Conservation (phyloP, 108 stramenopile species). For the Skeletonema menzelii region DNA sequence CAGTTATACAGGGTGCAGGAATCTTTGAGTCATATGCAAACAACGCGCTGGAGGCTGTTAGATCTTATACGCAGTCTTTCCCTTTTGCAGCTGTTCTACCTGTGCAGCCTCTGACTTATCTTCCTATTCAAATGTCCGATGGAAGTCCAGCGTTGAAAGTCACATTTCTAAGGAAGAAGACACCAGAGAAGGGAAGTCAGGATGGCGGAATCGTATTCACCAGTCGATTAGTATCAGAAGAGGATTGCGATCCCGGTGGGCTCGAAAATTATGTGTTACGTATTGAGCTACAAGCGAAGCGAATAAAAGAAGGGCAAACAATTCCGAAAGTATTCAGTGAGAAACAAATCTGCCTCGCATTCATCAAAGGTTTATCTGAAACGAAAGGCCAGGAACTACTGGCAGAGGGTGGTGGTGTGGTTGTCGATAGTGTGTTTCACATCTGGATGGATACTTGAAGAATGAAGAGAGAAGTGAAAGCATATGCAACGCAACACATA, state of each 20-base stretch:
- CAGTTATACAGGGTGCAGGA: slow-evolving; percentile 5
- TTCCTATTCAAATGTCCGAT: slow-evolving; percentile 59
- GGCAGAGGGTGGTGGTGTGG: slow-evolving; percentile 17
- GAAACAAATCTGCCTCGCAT: slow-evolving; percentile 58
- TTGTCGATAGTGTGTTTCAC: slow-evolving; percentile 63
- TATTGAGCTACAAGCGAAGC: slow-evolving; percentile 54
- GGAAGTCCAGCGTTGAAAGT: slow-evolving; percentile 62
- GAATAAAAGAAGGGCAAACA: slow-evolving; percentile 71
- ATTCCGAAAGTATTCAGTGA: slow-evolving; percentile 75
- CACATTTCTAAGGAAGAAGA: slow-evolving; percentile 76
- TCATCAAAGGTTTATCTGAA: slow-evolving; percentile 54
- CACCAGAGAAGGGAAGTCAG: slow-evolving; percentile 57
- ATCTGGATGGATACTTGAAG: slow-evolving; percentile 55
- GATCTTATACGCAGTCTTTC: slow-evolving; percentile 62
- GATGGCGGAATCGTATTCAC: slow-evolving; percentile 81
- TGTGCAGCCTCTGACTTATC: slow-evolving; percentile 71
- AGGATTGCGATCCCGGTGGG: slow-evolving; percentile 13
- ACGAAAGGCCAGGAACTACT: slow-evolving; percentile 17
- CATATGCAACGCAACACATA: no score
- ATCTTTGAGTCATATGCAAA: slow-evolving; percentile 4
- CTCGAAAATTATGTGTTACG: slow-evolving; percentile 19
- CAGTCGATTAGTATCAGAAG: slow-evolving; percentile 24
- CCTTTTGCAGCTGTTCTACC: slow-evolving; percentile 82
- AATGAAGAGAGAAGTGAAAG: no score
- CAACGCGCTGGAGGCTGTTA: slow-evolving; percentile 32